phyloP scores from a whole-genome alignment of 2,329 filamentous ascomycete genomes.

The Blastomyces parvus region DNA sequence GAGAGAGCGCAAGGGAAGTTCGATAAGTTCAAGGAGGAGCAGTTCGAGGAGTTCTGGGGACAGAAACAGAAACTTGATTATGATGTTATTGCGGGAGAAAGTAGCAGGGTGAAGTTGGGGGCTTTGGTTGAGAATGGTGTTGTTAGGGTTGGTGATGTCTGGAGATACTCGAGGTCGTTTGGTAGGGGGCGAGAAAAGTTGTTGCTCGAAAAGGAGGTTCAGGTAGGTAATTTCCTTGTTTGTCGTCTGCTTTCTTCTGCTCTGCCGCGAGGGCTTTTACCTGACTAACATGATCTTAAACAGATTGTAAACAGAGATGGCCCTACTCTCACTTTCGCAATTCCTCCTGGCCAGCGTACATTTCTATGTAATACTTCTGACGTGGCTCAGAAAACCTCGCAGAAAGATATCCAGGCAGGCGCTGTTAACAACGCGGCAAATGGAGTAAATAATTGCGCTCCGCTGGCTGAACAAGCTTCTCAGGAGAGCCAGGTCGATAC shows the following conservation, averaged over 20 bases:
- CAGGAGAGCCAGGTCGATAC: neutral
- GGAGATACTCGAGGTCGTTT: conserved; percentile 27
- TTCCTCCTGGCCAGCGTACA: conserved; percentile 32
- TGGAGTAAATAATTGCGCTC: neutral
- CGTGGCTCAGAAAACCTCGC: too few species aligned
- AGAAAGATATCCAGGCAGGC: neutral
- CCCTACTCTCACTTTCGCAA: conserved; percentile 27
- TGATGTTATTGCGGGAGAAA: conserved; percentile 33
- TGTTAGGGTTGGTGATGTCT: conserved; percentile 33
- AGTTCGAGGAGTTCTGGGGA: conserved; percentile 50
- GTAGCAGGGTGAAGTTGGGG: conserved; percentile 31
- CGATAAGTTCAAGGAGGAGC: conserved; percentile 46
- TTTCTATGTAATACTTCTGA: conserved; percentile 20
- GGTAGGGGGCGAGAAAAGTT: conserved; percentile 20
- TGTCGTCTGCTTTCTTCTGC: neutral
- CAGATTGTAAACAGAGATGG: conserved; percentile 30
- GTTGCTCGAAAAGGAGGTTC: conserved; percentile 36
- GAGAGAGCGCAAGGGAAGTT: conserved; percentile 47
- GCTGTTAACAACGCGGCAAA: neutral
- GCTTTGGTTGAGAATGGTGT: conserved; percentile 29
- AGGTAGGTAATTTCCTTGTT: conserved; percentile 22
- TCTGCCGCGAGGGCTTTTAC: neutral
- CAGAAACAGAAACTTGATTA: conserved; percentile 40
- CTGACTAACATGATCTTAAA: neutral
- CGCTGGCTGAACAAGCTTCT: neutral